Base-by-base conservation (phyloP, 768 basidiomycete species). In the Mycena pura region DNA sequence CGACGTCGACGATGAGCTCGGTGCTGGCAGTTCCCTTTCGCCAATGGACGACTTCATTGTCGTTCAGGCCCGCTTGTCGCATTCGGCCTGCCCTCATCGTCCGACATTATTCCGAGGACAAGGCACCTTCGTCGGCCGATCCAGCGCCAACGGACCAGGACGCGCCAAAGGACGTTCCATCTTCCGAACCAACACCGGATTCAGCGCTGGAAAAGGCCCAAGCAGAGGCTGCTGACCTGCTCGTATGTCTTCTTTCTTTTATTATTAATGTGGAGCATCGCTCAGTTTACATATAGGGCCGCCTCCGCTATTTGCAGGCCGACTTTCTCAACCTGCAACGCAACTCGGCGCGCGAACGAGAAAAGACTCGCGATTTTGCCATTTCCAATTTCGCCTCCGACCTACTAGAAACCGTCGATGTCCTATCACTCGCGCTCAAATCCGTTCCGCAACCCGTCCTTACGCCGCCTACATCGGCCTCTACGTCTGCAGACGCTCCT, bases 291-390 rank as follows among this genome's bases (percentile, higher is more conserved):
- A 65, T 14, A 19, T 74, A 97, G 96, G 84, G 88, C 73, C 92
- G 95, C 64, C 82, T 97, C 68, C 89, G 91, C 45, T 97, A 98
- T 73, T 82, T 93, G 58, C 91, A 95, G 72, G 97, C 97, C 68
- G 97, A 99, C 78, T 95, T 95, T 77, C 79, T 96, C 41, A 99
- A 99, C 76, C 83, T 97, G 41, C 95, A 96, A 72, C 91, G 95
- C 55, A 94, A 95, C 69, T 85, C 95, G 53, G 89, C 89, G 27
- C 85, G 91, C 61, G 97, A 99, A 78, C 94, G 92, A 80, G 88
- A 92, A 71, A 93, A 95, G 74, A 92, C 94, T 29, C 87, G 89
- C 59, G 94, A 97, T 75, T 98, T 91, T 77, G 96, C 95, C 59
- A 96, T 99, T 72, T 84, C 91, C 45, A 86, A 86, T 34, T 98